Evolutionary conservation across 2,329 filamentous ascomycete species (phyloP), one percentile per base, ranked within the genome.

Genomic region (Hortaea werneckii): DNA sequence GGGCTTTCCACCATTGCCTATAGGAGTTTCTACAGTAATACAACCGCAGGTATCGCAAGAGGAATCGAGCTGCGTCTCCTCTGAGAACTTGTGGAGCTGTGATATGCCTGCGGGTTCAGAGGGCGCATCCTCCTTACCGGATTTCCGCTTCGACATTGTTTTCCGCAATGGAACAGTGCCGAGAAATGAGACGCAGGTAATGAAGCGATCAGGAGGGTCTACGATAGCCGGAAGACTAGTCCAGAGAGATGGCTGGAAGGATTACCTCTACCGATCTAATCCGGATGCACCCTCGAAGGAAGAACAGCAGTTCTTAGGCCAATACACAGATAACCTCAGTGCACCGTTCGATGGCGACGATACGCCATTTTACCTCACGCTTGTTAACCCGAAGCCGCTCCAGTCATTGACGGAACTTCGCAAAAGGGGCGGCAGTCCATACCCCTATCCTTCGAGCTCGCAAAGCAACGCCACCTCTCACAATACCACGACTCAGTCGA

Each of bases 341-440:
- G 73, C 75, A 37, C 67, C 81, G 4, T 95, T 90, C 63, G 81
- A 82, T 1, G 89, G 89, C 52, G 89, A 95, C 66, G 76, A 82
- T 6, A 94, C 90, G 0, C 89, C 90, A 0, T 94, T 95, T 65
- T 94, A 83, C 63, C 84, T 95, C 54, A 87, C 81, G 28, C 73
- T 94, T 45, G 67, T 88, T 1, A 48, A 58, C 43, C 8, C 67
- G 61, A 5, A 53, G 65, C 57, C 58, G 58, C 58, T 40, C 52
- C 37, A 39, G 51, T 52, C 49, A 11, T 37, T 26, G 26, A 40
- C 40, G 7, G 44, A 9, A 26, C 10, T 44, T 29, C 11, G 12
- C 12, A 51, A 50, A 30, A 42, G 49, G 3, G 38, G 55, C 38
- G 54, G 58, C 37, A n/a, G 29, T 20, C 43, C 43, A 11, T 61